phyloP scores from a whole-genome alignment of 2,329 filamentous ascomycete species.

The Leptographium procerum region DNA sequence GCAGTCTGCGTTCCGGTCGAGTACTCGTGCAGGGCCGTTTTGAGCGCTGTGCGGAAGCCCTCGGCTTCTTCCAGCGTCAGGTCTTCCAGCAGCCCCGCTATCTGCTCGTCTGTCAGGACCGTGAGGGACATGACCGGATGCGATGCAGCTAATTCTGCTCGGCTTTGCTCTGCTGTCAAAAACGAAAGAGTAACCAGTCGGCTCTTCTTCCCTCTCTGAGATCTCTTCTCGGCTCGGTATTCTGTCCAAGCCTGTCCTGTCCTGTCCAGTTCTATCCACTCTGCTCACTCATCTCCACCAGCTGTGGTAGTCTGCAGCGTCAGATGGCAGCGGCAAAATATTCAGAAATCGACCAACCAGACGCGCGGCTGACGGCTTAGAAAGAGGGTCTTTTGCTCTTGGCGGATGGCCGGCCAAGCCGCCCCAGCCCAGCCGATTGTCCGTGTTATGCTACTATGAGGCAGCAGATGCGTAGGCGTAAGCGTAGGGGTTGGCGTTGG shows the following conservation, averaged over 20 bases:
- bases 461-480: too few relatives aligned
- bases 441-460: background rate
- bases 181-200: background rate
- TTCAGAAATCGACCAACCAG: background rate
- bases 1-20: constrained; percentile 41
- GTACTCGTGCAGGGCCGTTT: constrained; percentile 47
- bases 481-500: too few relatives aligned
- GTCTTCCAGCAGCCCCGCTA: constrained; percentile 40
- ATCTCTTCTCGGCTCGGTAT: background rate
- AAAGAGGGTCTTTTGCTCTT: background rate
- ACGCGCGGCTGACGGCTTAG: background rate
- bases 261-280: background rate
- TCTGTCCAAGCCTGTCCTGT: too few relatives aligned
- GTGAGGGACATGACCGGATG: constrained; percentile 39
- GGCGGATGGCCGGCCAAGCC: background rate
- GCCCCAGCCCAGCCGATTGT: background rate
- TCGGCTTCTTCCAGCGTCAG: constrained; percentile 42
- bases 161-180: background rate
- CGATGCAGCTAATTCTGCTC: background rate
- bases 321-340: background rate
- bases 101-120: constrained; percentile 46
- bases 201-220: background rate
- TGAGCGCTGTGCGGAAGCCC: constrained; percentile 36
- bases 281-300: background rate
- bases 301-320: too few relatives aligned